A percentile compares a stretch with the other conserved stretches of the same genome.
phyloP scores from a whole-genome alignment of 805 yeast genomes.

The Kuraishia borneana region DNA sequence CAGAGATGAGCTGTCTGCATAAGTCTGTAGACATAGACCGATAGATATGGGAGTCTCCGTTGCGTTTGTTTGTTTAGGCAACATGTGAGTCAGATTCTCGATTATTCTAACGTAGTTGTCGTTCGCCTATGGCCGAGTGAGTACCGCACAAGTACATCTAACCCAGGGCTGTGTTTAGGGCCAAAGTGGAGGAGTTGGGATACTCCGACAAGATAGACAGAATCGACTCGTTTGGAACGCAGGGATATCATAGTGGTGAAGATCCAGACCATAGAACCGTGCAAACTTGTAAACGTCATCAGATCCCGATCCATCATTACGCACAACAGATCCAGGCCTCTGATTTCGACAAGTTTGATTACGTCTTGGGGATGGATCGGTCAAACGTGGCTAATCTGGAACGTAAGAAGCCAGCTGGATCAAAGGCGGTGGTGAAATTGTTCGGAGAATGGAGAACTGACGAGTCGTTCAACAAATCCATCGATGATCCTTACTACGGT shows the following conservation, averaged over 20 bases:
- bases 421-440: conserved; percentile 39
- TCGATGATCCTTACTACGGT: conserved; percentile 91
- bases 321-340: conserved; percentile 55
- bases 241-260: conserved; percentile 77
- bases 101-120: conserved; percentile 40
- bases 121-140: conserved; percentile 94
- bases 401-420: conserved; percentile 38
- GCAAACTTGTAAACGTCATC: conserved; percentile 55
- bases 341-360: conserved; percentile 52
- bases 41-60: conserved; percentile 31
- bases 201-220: conserved; percentile 28
- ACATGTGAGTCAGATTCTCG: conserved; percentile 41
- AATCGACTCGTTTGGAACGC: conserved; percentile 86
- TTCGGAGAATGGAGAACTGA: conserved; percentile 79
- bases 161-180: conserved; percentile 56
- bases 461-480: conserved; percentile 37
- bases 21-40: too few relatives aligned
- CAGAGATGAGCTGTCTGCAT: too few relatives aligned
- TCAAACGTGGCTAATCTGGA: conserved; percentile 41
- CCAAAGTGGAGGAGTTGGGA: conserved; percentile 45
- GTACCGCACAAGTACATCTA: conserved; percentile 5
- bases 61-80: conserved; percentile 87
- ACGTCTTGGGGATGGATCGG: conserved; percentile 62
- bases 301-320: conserved; percentile 61
- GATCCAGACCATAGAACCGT: conserved; percentile 69